Conservation (phyloP, 495 filamentous ascomycete genomes). For the Penicillium verhagenii region DNA sequence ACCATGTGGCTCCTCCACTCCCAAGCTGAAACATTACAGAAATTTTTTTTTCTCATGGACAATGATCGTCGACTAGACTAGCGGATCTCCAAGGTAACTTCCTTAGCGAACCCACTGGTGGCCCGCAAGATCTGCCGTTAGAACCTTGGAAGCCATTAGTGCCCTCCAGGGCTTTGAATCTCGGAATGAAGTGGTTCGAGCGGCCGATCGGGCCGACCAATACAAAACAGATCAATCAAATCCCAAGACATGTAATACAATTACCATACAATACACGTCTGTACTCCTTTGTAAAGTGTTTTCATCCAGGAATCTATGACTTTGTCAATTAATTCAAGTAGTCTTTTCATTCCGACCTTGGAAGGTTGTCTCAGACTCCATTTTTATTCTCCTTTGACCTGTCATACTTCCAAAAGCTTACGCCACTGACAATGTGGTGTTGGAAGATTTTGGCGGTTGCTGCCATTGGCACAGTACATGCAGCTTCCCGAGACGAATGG, state of each 20-base stretch:
- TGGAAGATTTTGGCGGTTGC: slow-evolving; percentile 11
- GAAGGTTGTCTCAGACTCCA: neutral
- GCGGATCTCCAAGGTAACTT: neutral
- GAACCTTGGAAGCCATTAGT: neutral
- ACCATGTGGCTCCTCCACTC: neutral
- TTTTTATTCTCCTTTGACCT: slow-evolving; percentile 2
- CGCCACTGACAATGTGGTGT: slow-evolving; percentile 12
- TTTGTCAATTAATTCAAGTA: neutral
- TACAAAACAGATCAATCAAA: slow-evolving; percentile 1
- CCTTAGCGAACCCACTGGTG: neutral
- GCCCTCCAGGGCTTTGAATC: neutral
- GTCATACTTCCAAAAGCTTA: slow-evolving; percentile 14
- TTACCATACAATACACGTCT: neutral
- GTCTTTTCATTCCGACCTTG: neutral
- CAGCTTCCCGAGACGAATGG: slow-evolving; percentile 19
- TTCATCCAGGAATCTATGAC: neutral
- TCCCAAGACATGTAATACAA: neutral
- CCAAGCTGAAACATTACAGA: neutral
- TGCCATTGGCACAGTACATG: slow-evolving; percentile 10
- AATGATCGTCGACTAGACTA: neutral
- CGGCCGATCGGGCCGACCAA: slow-evolving; percentile 15
- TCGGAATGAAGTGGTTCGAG: neutral
- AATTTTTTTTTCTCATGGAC: neutral
- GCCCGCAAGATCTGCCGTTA: neutral
- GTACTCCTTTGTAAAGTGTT: neutral